A percentile compares a stretch with the other conserved stretches of the same genome.
Conservation (phyloP, 2,329 filamentous ascomycete genomes). For the Cordyceps javanica region DNA sequence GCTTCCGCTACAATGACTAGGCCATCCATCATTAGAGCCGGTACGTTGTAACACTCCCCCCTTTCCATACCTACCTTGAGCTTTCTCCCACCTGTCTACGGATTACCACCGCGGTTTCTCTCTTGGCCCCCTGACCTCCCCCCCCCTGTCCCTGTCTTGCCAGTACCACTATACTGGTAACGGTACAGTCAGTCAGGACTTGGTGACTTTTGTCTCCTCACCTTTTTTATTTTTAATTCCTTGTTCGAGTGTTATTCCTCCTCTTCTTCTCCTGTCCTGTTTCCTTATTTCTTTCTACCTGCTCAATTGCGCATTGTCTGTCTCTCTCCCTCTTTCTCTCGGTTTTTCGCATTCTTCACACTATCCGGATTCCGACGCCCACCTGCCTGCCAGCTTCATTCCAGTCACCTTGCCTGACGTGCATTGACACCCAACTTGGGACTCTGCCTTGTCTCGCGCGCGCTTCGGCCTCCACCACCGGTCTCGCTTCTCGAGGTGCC, state of each 20-base stretch:
- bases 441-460: conserved; percentile 1
- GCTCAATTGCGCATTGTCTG: not conserved
- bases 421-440: not conserved
- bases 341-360: conserved; percentile 10
- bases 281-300: not conserved
- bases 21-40: conserved; percentile 54
- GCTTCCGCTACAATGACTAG: conserved; percentile 44
- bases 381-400: conserved; percentile 1
- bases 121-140: conserved; percentile 12
- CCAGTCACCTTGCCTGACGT: conserved; percentile 4
- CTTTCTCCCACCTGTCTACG: not conserved
- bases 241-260: too few relatives aligned
- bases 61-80: conserved; percentile 16
- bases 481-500: not conserved
- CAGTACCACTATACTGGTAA: not conserved
- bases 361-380: not conserved
- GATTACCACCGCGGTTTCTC: conserved; percentile 12
- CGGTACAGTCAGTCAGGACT: not conserved
- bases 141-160: conserved; percentile 4
- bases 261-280: not conserved
- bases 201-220: not conserved
- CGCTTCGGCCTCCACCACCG: not conserved
- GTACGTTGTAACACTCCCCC: conserved; percentile 36
- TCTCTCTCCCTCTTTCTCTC: not conserved
- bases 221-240: not conserved